Evolutionary conservation across 768 basidiomycete species (phyloP).

Genomic region (Kwoniella dejecticola): DNA sequence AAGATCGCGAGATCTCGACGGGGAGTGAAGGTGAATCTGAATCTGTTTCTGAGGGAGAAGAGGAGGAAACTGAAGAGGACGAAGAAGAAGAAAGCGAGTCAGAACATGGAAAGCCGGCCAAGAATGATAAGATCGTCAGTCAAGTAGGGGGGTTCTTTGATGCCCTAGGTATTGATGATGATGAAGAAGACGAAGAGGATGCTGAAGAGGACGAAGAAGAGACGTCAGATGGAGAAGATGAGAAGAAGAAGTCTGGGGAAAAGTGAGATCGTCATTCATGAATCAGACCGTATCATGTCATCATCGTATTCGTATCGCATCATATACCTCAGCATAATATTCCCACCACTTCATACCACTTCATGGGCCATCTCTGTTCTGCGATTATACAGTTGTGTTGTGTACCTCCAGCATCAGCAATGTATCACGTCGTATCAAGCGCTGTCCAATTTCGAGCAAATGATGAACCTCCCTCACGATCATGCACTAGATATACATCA

Average conservation of each 20-base stretch:
- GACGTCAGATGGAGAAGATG: too few relatives aligned
- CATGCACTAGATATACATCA: too few relatives aligned
- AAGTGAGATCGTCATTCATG: too few relatives aligned
- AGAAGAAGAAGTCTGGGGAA: not conserved
- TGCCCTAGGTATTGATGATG: constrained; percentile 33
- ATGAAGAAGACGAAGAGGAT: constrained; percentile 32
- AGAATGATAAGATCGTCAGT: constrained; percentile 14
- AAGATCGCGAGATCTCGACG: constrained; percentile 49
- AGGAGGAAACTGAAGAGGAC: constrained; percentile 40
- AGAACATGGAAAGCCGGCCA: constrained; percentile 35
- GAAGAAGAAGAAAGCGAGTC: constrained; percentile 56
- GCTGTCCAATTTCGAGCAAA: too few relatives aligned
- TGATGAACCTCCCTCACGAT: too few relatives aligned
- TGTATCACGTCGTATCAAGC: too few relatives aligned
- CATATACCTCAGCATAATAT: too few relatives aligned
- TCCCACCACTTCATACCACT: too few relatives aligned
- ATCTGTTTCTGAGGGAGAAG: constrained; percentile 10
- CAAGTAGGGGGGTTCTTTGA: constrained; percentile 42
- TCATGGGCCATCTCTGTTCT: too few relatives aligned
- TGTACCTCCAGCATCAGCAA: too few relatives aligned
- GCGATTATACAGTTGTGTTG: too few relatives aligned
- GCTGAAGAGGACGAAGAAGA: constrained; percentile 29
- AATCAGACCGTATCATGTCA: not conserved
- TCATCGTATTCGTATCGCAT: not conserved
- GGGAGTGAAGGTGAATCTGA: constrained; percentile 29